These are phyloP conservation scores for Colletotrichum viniferum DNA, from an alignment of 2,329 filamentous ascomycete species.

Conservation along the genomic window DNA sequence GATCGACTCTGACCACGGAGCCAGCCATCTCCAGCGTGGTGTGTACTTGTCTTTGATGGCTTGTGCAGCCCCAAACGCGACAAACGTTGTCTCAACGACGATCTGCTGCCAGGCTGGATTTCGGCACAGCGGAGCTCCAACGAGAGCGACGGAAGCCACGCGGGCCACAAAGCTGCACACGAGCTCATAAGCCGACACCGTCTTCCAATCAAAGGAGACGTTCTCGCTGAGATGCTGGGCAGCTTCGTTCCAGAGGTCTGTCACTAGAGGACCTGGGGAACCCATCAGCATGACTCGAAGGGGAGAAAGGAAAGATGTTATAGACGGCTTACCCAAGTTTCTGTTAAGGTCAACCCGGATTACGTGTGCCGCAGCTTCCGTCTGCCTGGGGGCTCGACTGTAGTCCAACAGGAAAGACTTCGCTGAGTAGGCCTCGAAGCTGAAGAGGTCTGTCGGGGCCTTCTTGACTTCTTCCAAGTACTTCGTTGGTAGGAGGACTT, in stretches of 20 bases:
- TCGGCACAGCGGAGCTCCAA: neutral
- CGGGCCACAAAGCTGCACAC: neutral
- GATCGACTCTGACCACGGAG: neutral
- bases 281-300: neutral
- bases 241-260: neutral
- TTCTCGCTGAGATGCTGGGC: neutral
- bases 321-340: neutral
- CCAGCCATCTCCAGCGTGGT: neutral
- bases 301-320: fast-evolving
- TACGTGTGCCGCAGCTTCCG: neutral
- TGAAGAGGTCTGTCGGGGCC: neutral
- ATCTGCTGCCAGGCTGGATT: neutral
- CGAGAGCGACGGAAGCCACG: neutral
- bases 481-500: neutral
- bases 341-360: neutral
- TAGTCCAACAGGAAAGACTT: neutral
- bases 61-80: neutral
- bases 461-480: neutral
- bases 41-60: neutral
- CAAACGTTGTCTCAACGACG: neutral
- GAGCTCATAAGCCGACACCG: neutral
- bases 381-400: neutral
- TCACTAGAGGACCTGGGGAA: neutral
- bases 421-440: neutral
- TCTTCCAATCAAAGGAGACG: neutral